These are phyloP conservation scores for Coniella lustricola DNA, from an alignment of 2,329 filamentous ascomycete species.

Conservation along the genomic window DNA sequence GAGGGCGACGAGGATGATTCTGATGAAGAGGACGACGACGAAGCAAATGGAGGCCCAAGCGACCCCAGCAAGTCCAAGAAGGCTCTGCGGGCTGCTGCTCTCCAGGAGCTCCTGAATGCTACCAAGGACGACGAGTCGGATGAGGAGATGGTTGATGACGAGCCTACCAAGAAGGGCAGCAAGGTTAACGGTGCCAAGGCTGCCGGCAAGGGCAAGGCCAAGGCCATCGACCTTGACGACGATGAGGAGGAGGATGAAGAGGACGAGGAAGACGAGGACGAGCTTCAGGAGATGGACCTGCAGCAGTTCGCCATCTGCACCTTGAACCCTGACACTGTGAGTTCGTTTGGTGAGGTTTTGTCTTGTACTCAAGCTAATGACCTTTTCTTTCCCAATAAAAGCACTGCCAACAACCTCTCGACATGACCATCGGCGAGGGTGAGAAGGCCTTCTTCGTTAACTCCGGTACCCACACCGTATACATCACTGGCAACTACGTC, in stretches of 20 bases:
- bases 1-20: slow-evolving; percentile 47
- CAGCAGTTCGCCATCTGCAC: slow-evolving; percentile 96
- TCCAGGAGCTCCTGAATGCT: slow-evolving; percentile 69
- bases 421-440: slow-evolving; percentile 83
- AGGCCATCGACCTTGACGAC: slow-evolving; percentile 49
- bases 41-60: slow-evolving; percentile 82
- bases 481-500: slow-evolving; percentile 94
- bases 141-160: slow-evolving; percentile 58
- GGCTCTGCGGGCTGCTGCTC: slow-evolving; percentile 68
- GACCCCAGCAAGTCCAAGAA: slow-evolving; percentile 87
- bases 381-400: slow-evolving; percentile 34
- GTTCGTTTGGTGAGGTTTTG: slow-evolving; percentile 21
- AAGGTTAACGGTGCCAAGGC: slow-evolving; percentile 40
- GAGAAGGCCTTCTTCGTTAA: slow-evolving; percentile 92
- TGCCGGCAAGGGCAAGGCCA: slow-evolving; percentile 33
- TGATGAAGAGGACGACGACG: slow-evolving; percentile 54
- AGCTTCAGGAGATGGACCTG: slow-evolving; percentile 57
- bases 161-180: slow-evolving; percentile 55
- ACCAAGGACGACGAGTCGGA: slow-evolving; percentile 50
- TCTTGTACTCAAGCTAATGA: slow-evolving; percentile 22
- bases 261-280: slow-evolving; percentile 43
- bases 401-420: slow-evolving; percentile 92
- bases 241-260: slow-evolving; percentile 48
- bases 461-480: slow-evolving; percentile 81
- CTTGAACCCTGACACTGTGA: slow-evolving; percentile 84